Conservation (phyloP, 495 filamentous ascomycete species). For the Trichoderma parareesei region DNA sequence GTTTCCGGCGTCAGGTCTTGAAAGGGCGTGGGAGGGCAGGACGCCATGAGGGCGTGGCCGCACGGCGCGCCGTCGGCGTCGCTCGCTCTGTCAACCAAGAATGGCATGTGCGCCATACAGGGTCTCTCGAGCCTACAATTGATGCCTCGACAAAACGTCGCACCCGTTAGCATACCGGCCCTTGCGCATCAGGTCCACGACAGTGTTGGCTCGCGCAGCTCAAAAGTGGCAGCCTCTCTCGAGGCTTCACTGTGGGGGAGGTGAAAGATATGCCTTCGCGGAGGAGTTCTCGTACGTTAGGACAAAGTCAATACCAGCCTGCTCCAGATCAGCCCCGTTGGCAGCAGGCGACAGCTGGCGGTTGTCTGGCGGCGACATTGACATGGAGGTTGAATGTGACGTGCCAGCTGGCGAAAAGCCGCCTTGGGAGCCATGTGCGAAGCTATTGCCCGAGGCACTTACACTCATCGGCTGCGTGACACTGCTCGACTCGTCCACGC, state of each 20-base stretch:
- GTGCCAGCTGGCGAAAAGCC: slow-evolving; percentile 36
- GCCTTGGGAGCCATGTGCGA: slow-evolving; percentile 31
- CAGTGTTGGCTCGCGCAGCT: slow-evolving; percentile 13
- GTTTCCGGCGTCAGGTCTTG: slow-evolving; percentile 37
- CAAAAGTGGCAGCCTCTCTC: slow-evolving; percentile 14
- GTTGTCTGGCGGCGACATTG: slow-evolving; percentile 24
- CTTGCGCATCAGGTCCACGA: slow-evolving; percentile 12
- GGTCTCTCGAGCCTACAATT: slow-evolving; percentile 75
- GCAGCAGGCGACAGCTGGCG: slow-evolving; percentile 18
- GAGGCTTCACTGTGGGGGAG: slow-evolving; percentile 43
- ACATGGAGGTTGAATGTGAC: slow-evolving; percentile 30
- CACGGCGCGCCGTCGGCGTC: slow-evolving; percentile 44
- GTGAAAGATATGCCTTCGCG: slow-evolving; percentile 56
- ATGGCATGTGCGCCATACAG: slow-evolving; percentile 91
- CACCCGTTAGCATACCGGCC: slow-evolving; percentile 26
- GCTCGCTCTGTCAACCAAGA: slow-evolving; percentile 52
- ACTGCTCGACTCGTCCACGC: slow-evolving; percentile 40
- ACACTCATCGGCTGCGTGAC: slow-evolving; percentile 42
- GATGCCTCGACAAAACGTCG: slow-evolving; percentile 20
- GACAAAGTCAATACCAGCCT: slow-evolving; percentile 91
- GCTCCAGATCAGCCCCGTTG: slow-evolving; percentile 64
- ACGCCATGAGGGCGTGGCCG: slow-evolving; percentile 86
- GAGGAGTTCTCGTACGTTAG: slow-evolving; percentile 70
- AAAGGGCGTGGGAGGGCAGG: slow-evolving; percentile 63
- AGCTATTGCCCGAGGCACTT: slow-evolving; percentile 51